phyloP scores from a whole-genome alignment of 2,329 filamentous ascomycete species.

The Coleophoma crateriformis region DNA sequence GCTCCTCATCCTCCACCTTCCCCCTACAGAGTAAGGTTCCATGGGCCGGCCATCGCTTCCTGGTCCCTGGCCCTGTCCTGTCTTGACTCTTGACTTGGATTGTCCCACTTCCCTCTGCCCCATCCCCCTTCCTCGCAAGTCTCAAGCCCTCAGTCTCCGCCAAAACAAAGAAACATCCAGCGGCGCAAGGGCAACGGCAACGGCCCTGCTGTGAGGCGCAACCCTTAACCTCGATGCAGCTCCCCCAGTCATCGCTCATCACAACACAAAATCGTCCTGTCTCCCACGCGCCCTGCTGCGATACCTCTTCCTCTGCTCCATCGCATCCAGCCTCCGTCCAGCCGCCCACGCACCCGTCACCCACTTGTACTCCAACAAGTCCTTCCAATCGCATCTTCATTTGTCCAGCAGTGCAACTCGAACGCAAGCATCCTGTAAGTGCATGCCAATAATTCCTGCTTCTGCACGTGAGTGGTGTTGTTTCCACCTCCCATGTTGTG shows the following conservation, averaged over 20 bases:
- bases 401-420: conserved; percentile 12
- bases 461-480: conserved; percentile 31
- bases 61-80: no score
- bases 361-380: conserved; percentile 1
- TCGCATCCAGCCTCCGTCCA: neutral
- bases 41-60: no score
- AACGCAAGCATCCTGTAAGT: conserved; percentile 7
- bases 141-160: neutral
- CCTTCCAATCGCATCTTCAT: conserved; percentile 1
- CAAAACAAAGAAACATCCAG: neutral
- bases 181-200: neutral
- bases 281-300: neutral
- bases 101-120: no score
- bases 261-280: neutral
- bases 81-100: no score
- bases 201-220: neutral
- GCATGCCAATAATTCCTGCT: conserved; percentile 5
- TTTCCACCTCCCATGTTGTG: neutral
- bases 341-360: conserved; percentile 3
- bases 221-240: neutral
- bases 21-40: no score
- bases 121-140: no score
- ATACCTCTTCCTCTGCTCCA: neutral
- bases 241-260: neutral
- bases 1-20: no score